Evolutionary conservation across 2,329 filamentous ascomycete species (phyloP).

Genomic region (Calonectria henricotiae): DNA sequence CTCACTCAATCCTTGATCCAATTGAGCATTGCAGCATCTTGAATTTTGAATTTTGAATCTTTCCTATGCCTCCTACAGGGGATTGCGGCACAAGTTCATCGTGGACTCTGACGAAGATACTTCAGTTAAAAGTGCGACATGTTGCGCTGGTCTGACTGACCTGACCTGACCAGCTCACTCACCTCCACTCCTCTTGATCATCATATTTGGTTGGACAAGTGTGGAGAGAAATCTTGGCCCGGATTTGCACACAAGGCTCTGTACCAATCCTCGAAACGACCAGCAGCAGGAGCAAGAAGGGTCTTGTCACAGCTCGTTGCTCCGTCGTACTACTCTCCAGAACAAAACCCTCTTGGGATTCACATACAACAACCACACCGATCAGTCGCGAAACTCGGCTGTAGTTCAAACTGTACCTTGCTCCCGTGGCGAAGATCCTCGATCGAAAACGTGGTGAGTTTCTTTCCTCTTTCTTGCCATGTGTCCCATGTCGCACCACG

Average conservation of each 20-base stretch:
- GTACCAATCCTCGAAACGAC: neutral
- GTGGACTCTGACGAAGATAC: conserved; percentile 20
- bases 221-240: neutral
- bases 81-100: conserved; percentile 26
- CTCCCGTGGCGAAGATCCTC: conserved; percentile 17
- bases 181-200: conserved; percentile 26
- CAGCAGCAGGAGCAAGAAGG: neutral
- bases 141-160: conserved; percentile 18
- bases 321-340: neutral
- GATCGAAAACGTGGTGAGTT: conserved; percentile 31
- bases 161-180: conserved; percentile 28
- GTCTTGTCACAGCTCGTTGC: conserved; percentile 2
- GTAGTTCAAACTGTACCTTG: conserved; percentile 13
- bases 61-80: conserved; percentile 33
- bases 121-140: conserved; percentile 16
- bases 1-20: conserved; percentile 7
- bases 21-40: conserved; percentile 18
- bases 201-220: conserved; percentile 4
- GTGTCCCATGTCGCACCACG: conserved; percentile 20
- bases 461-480: conserved; percentile 5
- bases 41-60: conserved; percentile 3
- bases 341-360: neutral
- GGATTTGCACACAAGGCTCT: neutral
- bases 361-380: neutral
- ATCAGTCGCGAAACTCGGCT: neutral